Conservation (phyloP, 495 filamentous ascomycete species). For the Penicillium parvum region DNA sequence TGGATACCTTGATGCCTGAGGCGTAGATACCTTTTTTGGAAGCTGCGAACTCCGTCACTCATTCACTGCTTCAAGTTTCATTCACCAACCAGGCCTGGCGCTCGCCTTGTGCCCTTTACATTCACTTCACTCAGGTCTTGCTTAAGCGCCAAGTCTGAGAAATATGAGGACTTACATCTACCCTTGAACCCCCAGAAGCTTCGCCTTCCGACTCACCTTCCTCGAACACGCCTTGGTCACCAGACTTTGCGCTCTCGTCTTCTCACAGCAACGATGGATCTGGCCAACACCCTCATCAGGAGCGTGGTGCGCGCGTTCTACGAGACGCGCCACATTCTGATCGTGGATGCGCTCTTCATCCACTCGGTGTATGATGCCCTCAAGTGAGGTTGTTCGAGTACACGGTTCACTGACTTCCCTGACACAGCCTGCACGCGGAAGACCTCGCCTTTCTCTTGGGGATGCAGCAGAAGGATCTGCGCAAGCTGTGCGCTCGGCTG, state of each 20-base stretch:
- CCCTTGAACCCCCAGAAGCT: conserved; percentile 15
- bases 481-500: conserved; percentile 77
- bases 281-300: conserved; percentile 82
- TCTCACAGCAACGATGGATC: conserved; percentile 56
- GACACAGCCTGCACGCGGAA: conserved; percentile 67
- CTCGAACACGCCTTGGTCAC: conserved; percentile 2
- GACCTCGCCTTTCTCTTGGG: conserved; percentile 82
- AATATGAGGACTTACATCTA: conserved; percentile 7
- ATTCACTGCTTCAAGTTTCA: conserved; percentile 2
- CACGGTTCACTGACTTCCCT: conserved; percentile 4
- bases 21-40: conserved; percentile 7
- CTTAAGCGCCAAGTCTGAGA: background rate
- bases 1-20: conserved; percentile 7
- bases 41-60: conserved; percentile 8
- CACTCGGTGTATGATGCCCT: conserved; percentile 69
- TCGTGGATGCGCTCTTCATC: conserved; percentile 86
- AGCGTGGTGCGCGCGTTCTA: conserved; percentile 90
- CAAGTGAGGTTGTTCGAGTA: background rate
- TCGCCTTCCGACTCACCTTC: conserved; percentile 7
- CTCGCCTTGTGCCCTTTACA: conserved; percentile 1
- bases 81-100: no score
- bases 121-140: background rate
- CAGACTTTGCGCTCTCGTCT: background rate
- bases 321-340: conserved; percentile 79
- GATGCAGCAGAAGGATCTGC: conserved; percentile 82